Base-by-base conservation (phyloP, 495 filamentous ascomycete species). In the Mytilinidion resinicola region DNA sequence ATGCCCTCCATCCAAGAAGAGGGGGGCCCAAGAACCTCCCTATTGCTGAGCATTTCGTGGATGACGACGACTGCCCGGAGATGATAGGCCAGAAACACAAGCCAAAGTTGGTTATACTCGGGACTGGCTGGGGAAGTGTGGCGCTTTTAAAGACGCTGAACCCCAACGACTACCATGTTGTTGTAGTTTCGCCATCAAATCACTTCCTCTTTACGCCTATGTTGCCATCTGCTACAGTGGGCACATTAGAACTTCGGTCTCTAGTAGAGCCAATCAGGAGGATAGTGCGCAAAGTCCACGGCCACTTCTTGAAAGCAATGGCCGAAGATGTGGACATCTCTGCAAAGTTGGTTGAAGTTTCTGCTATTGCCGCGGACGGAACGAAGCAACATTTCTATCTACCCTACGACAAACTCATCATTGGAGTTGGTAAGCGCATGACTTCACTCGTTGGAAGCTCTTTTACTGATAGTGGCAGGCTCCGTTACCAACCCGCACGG, bases 141-240 rank as follows among this genome's bases (percentile, higher is more conserved):
- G 88, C 91, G 17, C 76, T 99, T 41, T 73, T 99, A 15, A 99
- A 99, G 74, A 86, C 86, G 54, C 75, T 99, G 56, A 85, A 91
- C 47, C 86, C 91, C 2, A 89, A 88, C 5, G 85, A 95, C 61
- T 98, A 96, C 67, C 90, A 97, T 70, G 83, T 97, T 63, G 96
- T 91, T 11, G 89, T 97, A 37, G 85, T 99, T 43, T 93, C 89
- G 0, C 91, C 95, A 0, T 86, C 85, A 33, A 97, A 97, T 63
- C 95, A 97, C 74, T 99, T 99, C 74, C 72, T 97, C 38, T 99
- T 97, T 71, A 97, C 95, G 1, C 95, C 95, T 3, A 96, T 99
- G 89, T 77, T 99, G 19, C 95, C 95, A 1, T 92, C 88, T 19
- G 95, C 92, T 8, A 99, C 95, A 0, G 95, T 99, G 25, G 95